These are phyloP conservation scores for Beauveria medogensis DNA, from an alignment of 2,329 filamentous ascomycete genomes.

Conservation along the genomic window DNA sequence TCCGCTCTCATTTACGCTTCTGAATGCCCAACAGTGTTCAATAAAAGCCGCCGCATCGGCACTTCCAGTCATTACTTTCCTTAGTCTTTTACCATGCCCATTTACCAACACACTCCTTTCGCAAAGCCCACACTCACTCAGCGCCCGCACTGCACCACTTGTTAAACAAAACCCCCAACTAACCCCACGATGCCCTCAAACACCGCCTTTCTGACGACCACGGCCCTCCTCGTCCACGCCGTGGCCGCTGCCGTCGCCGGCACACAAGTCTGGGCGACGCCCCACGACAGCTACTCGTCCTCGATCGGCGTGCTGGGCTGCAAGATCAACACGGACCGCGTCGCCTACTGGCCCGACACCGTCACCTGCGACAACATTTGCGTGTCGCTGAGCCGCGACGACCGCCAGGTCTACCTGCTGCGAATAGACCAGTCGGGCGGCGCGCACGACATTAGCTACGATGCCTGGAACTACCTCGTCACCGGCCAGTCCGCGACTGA, in stretches of 20 bases:
- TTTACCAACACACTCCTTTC: neutral
- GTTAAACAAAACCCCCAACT: too few species aligned
- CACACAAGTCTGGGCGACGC: slow-evolving; percentile 27
- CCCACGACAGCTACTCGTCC: slow-evolving; percentile 40
- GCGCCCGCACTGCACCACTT: too few species aligned
- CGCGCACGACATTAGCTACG: slow-evolving; percentile 43
- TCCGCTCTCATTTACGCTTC: neutral
- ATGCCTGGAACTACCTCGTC: slow-evolving; percentile 43
- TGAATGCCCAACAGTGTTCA: neutral
- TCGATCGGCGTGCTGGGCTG: slow-evolving; percentile 43
- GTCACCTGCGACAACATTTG: slow-evolving; percentile 37
- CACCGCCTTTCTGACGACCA: neutral
- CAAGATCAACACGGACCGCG: slow-evolving; percentile 43
- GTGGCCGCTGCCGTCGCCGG: slow-evolving; percentile 8
- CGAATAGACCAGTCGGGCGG: slow-evolving; percentile 24
- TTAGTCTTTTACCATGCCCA: neutral
- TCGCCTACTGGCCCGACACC: slow-evolving; percentile 42
- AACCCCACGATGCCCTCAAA: neutral
- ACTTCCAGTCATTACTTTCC: neutral
- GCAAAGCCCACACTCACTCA: neutral
- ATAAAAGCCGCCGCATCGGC: slow-evolving; percentile 4
- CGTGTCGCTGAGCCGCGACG: slow-evolving; percentile 26
- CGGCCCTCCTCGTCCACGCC: neutral
- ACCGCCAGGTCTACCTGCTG: slow-evolving; percentile 18
- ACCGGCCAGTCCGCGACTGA: slow-evolving; percentile 38